Evolutionary conservation across 1,139 yeast genomes (phyloP), one percentile per base, ranked within the genome.

Genomic region (Hansenula anomala): DNA sequence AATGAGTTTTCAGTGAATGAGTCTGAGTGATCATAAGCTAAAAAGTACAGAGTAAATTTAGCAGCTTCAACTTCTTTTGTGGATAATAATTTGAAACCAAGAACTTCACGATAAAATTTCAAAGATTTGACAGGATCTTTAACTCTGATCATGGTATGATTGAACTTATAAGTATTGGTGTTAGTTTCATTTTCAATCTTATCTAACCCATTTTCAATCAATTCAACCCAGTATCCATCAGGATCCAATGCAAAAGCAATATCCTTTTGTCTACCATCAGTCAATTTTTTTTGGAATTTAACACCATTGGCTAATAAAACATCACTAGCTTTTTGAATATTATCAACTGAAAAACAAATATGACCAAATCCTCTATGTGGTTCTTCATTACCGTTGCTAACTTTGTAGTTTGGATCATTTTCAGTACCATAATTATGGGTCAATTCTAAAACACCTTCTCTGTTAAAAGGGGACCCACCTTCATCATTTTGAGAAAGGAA

Each of bases 211-310:
- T 89, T 80, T 54, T 80, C 80, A 51, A 90, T 75, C 55, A 92
- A 68, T 68, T 92, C 98, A 54, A 92, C 75, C 98, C 98, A 92
- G 67, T 92, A 92, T 50, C 94, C 94, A 63, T 92, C 92, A 5
- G 97, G 97, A 57, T 92, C 98, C 51, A 89, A 75, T 3, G 82
- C 95, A 63, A 92, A 92, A 0, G 97, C 97, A 66, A 92, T 89
- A 59, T 88, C 73, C 62, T 80, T 83, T 64, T 87, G 96, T 64
- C 96, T 80, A 20, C 98, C 98, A 56, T 92, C 97, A 33, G 75
- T 60, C 52, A 89, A 69, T 56, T 73, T 84, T 72, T 92, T 92
- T 64, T 89, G 79, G 68, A 92, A 92, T 39, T 64, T 60, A 40
- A 85, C 97, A 6, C 81, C 85, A 34, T 69, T 66, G 28, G 65